These are phyloP conservation scores for Scedosporium dehoogii DNA, from an alignment of 2,329 filamentous ascomycete species.

Conservation along the genomic window DNA sequence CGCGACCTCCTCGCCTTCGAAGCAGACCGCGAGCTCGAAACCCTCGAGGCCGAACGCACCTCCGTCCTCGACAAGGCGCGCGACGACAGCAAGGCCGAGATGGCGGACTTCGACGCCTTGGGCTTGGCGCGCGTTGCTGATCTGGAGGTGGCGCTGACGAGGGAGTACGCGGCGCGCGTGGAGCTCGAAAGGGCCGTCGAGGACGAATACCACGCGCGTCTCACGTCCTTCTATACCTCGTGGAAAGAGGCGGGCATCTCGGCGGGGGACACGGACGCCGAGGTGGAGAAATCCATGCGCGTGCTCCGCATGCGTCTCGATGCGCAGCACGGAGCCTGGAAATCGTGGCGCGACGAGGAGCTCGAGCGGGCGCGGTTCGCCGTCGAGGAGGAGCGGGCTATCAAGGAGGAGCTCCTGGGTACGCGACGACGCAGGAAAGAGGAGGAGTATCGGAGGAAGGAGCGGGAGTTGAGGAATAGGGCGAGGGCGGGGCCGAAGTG, in stretches of 20 bases:
- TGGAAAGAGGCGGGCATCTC: slow-evolving; percentile 22
- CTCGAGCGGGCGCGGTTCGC: slow-evolving; percentile 21
- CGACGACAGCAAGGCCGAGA: slow-evolving; percentile 22
- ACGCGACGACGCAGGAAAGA: slow-evolving; percentile 12
- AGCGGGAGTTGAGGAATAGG: background rate
- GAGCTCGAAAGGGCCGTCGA: slow-evolving; percentile 32
- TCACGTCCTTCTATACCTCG: slow-evolving; percentile 15
- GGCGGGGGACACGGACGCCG: slow-evolving; percentile 17
- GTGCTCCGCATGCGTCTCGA: slow-evolving; percentile 30
- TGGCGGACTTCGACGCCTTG: slow-evolving; percentile 16
- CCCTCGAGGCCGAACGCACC: slow-evolving; percentile 15
- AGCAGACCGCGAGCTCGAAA: slow-evolving; percentile 25
- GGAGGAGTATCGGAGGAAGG: background rate
- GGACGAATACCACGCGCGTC: slow-evolving; percentile 28
- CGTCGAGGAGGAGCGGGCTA: slow-evolving; percentile 14
- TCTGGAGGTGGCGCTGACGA: slow-evolving; percentile 23
- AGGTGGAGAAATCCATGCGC: slow-evolving; percentile 22
- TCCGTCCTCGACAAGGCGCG: slow-evolving; percentile 19
- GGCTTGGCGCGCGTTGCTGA: slow-evolving; percentile 20
- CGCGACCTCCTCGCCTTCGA: slow-evolving; percentile 23
- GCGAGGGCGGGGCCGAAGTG: slow-evolving; percentile 9
- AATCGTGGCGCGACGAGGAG: slow-evolving; percentile 29
- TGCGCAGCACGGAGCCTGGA: slow-evolving; percentile 27
- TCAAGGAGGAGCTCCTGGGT: slow-evolving; percentile 18
- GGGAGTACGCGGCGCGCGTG: slow-evolving; percentile 31